A percentile compares a stretch with the other conserved stretches of the same genome.
These are phyloP conservation scores for Histomonas meleagridis DNA, from an alignment of 208 protist genomes.

Conservation along the genomic window DNA sequence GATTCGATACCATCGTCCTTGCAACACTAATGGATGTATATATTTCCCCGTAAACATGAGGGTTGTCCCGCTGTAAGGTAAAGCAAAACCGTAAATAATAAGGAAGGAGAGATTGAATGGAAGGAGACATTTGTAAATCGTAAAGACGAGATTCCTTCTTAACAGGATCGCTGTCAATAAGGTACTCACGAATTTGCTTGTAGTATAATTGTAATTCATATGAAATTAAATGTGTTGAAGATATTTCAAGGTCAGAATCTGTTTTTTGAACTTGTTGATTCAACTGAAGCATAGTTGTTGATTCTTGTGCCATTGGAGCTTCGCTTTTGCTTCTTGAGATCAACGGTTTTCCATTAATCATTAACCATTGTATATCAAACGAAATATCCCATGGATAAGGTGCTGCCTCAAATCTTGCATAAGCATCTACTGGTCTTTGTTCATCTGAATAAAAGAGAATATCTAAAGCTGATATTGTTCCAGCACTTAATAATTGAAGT, in stretches of 20 bases:
- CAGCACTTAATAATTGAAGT: neutral
- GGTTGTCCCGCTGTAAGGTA: neutral
- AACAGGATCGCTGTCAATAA: neutral
- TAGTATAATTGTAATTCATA: neutral
- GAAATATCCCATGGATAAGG: neutral
- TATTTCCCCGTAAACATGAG: neutral
- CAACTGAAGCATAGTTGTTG: neutral
- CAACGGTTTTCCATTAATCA: neutral
- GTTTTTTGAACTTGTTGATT: neutral
- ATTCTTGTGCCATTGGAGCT: neutral
- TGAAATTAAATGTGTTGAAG: conserved; percentile 5
- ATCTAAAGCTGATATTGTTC: neutral
- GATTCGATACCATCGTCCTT: neutral
- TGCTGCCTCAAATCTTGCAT: neutral
- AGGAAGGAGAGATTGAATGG: neutral
- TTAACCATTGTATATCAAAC: neutral
- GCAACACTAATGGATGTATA: neutral
- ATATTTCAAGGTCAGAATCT: neutral
- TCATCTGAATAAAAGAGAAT: neutral
- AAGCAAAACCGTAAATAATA: conserved; percentile 21
- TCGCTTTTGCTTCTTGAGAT: neutral
- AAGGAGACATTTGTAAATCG: neutral
- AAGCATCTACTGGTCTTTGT: neutral
- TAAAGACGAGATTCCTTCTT: neutral
- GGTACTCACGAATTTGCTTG: neutral